These are phyloP conservation scores for Boletus fagicola DNA, from an alignment of 768 basidiomycete species.

Conservation along the genomic window DNA sequence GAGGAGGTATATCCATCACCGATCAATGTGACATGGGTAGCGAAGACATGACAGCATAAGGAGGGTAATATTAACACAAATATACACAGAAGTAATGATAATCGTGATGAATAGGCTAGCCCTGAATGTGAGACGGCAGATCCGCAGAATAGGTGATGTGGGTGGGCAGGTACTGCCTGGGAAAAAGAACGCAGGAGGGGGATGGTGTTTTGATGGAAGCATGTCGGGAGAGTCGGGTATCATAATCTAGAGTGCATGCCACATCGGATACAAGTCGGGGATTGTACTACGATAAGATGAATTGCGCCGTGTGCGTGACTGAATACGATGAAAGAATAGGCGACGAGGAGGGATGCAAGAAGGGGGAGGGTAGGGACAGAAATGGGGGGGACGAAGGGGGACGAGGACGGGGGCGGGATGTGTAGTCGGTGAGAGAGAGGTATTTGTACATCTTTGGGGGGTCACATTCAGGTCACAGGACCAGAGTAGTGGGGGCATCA, in stretches of 20 bases:
- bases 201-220: conserved; percentile 8
- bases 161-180: background rate
- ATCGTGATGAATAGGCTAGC: too few relatives aligned
- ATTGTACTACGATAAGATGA: conserved; percentile 12
- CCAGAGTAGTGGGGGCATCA: conserved; percentile 15
- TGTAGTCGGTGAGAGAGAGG: background rate
- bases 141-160: background rate
- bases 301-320: background rate
- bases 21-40: background rate
- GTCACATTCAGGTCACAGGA: conserved; percentile 35
- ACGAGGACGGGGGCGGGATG: background rate
- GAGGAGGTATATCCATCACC: background rate
- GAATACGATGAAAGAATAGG: background rate
- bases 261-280: conserved; percentile 1
- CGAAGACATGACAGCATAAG: background rate
- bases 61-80: background rate
- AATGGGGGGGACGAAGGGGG: background rate
- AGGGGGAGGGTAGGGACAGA: background rate
- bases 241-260: background rate
- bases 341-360: background rate
- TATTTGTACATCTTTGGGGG: conserved; percentile 35
- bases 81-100: background rate
- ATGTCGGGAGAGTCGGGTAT: conserved; percentile 4
- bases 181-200: conserved; percentile 12
- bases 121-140: background rate